phyloP scores from a whole-genome alignment of 495 filamentous ascomycete species.

The Lichenothelia convexa region DNA sequence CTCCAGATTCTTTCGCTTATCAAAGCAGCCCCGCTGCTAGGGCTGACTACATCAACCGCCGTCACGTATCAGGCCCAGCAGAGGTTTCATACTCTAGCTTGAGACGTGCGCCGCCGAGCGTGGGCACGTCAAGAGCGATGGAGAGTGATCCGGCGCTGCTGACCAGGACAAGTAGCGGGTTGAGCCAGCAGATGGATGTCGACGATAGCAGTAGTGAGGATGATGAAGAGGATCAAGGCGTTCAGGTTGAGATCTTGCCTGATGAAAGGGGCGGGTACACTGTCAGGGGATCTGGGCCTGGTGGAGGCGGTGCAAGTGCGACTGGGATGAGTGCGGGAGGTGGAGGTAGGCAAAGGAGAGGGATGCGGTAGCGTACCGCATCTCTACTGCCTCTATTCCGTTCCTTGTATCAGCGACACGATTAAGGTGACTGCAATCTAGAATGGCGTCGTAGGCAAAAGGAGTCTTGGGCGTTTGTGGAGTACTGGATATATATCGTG shows the following conservation, averaged over 20 bases:
- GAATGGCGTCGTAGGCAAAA: too few species aligned
- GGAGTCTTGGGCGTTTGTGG: too few species aligned
- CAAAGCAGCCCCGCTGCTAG: slow-evolving; percentile 9
- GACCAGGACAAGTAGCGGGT: slow-evolving; percentile 4
- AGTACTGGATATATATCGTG: too few species aligned
- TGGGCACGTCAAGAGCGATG: slow-evolving; percentile 1
- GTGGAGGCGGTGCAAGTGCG: too few species aligned
- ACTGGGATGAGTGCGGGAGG: too few species aligned
- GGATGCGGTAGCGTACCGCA: too few species aligned
- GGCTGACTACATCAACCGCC: slow-evolving; percentile 10
- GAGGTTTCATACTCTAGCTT: slow-evolving; percentile 11
- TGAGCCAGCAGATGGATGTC: slow-evolving; percentile 5
- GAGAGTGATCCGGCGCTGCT: slow-evolving; percentile 1
- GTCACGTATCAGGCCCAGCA: slow-evolving; percentile 7
- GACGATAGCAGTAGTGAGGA: slow-evolving; percentile 9
- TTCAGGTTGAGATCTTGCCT: slow-evolving; percentile 14
- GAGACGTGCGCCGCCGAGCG: slow-evolving; percentile 1
- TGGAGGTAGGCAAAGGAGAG: too few species aligned
- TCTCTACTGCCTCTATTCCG: too few species aligned
- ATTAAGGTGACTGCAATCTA: too few species aligned
- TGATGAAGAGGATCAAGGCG: slow-evolving; percentile 9
- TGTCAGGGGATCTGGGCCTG: too few species aligned
- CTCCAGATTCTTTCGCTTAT: slow-evolving; percentile 7
- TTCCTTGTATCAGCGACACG: too few species aligned
- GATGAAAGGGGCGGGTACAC: too few species aligned